A percentile compares a stretch with the other conserved stretches of the same genome.
Evolutionary conservation across 2,329 filamentous ascomycete genomes (phyloP).

Genomic region (Talaromyces sp.): DNA sequence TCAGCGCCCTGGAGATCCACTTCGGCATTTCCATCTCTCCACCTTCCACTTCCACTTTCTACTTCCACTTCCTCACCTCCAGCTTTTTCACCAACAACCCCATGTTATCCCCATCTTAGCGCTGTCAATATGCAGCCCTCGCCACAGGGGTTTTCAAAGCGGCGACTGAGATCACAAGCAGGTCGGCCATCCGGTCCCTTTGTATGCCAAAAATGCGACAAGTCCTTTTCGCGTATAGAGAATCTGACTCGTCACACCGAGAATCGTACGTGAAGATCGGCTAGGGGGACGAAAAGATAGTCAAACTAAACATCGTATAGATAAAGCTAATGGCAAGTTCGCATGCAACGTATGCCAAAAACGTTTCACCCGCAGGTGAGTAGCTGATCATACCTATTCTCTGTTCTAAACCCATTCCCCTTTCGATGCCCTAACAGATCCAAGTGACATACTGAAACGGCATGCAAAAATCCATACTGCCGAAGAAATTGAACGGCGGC

Average conservation of each 20-base stretch:
- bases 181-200: slow-evolving; percentile 6
- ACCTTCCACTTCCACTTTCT: slow-evolving; percentile 2
- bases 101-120: neutral
- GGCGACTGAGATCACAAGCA: neutral
- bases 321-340: slow-evolving; percentile 17
- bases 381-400: neutral
- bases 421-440: neutral
- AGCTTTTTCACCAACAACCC: neutral
- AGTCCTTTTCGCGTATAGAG: slow-evolving; percentile 17
- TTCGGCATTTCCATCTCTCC: slow-evolving; percentile 1
- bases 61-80: neutral
- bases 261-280: slow-evolving; percentile 8
- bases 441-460: neutral
- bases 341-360: slow-evolving; percentile 13
- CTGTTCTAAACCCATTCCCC: neutral
- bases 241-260: slow-evolving; percentile 18
- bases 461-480: neutral
- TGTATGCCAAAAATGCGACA: slow-evolving; percentile 7
- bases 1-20: neutral
- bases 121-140: neutral
- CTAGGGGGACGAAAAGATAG: neutral
- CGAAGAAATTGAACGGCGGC: neutral
- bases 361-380: slow-evolving; percentile 17
- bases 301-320: neutral
- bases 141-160: neutral